Evolutionary conservation across 345 rosid species (phyloP).

Genomic region (Dipteronia dyeriana): DNA sequence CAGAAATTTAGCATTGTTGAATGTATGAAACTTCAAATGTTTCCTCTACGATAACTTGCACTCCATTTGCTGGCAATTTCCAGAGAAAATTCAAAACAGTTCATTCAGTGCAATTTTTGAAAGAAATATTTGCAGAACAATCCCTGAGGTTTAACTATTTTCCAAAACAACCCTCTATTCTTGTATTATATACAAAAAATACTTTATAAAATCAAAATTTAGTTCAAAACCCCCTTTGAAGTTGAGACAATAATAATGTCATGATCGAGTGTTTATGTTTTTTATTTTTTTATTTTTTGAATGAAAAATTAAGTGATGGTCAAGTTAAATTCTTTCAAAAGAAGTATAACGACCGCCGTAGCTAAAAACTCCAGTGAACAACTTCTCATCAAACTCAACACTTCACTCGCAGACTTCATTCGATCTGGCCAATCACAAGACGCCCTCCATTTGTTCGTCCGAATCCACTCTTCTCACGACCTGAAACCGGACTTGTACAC

Average conservation of each 20-base stretch:
- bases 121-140: too few species aligned
- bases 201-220: too few species aligned
- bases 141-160: too few species aligned
- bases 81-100: background rate
- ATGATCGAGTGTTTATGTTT: background rate
- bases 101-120: background rate
- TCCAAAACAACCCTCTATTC: too few species aligned
- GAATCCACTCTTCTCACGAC: slow-evolving; percentile 36
- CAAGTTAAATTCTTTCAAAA: slow-evolving; percentile 19
- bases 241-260: background rate
- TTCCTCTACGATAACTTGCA: background rate
- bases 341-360: slow-evolving; percentile 14
- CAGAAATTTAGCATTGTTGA: slow-evolving; percentile 24
- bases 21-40: background rate
- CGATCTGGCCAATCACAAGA: slow-evolving; percentile 46
- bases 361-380: slow-evolving; percentile 19
- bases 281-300: too few species aligned
- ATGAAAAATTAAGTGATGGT: slow-evolving; percentile 28
- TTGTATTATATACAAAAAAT: too few species aligned
- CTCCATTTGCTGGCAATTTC: background rate
- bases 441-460: slow-evolving; percentile 54
- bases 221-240: background rate
- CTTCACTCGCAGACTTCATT: slow-evolving; percentile 40
- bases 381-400: slow-evolving; percentile 51
- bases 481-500: slow-evolving; percentile 66